Percentiles rank a stretch among this genome's conserved stretches.
These are phyloP conservation scores for Aethionema arabicum DNA, from an alignment of 345 rosid genomes.

Conservation along the genomic window DNA sequence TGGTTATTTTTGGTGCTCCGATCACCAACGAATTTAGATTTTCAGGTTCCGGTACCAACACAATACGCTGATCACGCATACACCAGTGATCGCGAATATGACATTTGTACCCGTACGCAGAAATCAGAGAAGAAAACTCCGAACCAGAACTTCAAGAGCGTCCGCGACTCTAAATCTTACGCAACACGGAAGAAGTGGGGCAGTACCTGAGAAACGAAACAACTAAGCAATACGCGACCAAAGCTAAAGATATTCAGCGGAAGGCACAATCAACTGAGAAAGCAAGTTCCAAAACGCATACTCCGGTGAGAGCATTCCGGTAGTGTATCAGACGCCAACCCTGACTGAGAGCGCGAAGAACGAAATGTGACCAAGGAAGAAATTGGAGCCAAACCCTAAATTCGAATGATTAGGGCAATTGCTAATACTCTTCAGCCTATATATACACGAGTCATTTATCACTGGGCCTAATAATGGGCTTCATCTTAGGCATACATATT, in stretches of 20 bases:
- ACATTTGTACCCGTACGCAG: background rate
- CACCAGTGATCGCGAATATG: background rate
- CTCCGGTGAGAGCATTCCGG: slow-evolving; percentile 57
- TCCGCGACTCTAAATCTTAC: slow-evolving; percentile 33
- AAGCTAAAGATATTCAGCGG: slow-evolving; percentile 60
- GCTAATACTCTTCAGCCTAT: background rate
- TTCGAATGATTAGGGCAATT: background rate
- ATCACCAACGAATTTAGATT: slow-evolving; percentile 46
- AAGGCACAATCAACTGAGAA: slow-evolving; percentile 74
- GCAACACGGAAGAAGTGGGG: slow-evolving; percentile 50
- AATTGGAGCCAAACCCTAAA: background rate
- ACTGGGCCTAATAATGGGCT: background rate
- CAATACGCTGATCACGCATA: slow-evolving; percentile 40
- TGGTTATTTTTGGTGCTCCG: slow-evolving; percentile 43
- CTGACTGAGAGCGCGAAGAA: background rate
- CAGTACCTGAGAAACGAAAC: slow-evolving; percentile 43
- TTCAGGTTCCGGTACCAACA: slow-evolving; percentile 59
- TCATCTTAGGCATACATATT: background rate
- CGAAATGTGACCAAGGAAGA: background rate
- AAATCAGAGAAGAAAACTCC: slow-evolving; percentile 55
- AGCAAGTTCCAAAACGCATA: slow-evolving; percentile 53
- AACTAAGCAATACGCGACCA: too few relatives aligned
- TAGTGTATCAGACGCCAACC: background rate
- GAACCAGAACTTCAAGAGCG: slow-evolving; percentile 46
- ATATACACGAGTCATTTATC: background rate